Percentiles rank a stretch among this genome's conserved stretches.
Evolutionary conservation across 1,284 basidiomycete species (phyloP).

Genomic region (Austroboletus rostrupii): DNA sequence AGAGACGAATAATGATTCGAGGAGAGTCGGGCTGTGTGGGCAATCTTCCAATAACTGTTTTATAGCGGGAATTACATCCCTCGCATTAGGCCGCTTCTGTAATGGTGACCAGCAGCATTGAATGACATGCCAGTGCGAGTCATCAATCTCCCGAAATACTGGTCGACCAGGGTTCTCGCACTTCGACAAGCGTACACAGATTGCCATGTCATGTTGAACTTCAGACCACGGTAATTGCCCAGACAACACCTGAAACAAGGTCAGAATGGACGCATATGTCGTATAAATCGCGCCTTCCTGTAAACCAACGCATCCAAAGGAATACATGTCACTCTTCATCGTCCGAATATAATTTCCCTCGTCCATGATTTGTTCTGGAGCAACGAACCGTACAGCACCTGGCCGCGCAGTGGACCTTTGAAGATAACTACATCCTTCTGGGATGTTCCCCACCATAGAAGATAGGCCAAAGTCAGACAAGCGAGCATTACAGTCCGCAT

Average conservation of each 20-base stretch:
- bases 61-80: background rate
- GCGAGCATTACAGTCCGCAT: constrained; percentile 5
- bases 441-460: constrained; percentile 2
- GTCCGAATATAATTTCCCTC: background rate
- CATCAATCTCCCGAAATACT: background rate
- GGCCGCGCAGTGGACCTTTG: constrained; percentile 6
- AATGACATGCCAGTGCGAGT: constrained; percentile 4
- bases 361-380: constrained; percentile 5
- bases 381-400: constrained; percentile 10
- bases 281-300: background rate
- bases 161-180: constrained; percentile 5
- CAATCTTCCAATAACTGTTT: background rate
- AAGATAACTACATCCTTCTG: constrained; percentile 6
- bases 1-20: background rate
- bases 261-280: background rate
- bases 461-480: constrained; percentile 4
- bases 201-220: background rate
- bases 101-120: constrained; percentile 3
- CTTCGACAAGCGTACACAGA: background rate
- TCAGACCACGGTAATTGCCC: constrained; percentile 9
- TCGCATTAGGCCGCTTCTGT: background rate
- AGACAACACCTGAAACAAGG: constrained; percentile 3
- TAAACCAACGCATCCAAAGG: constrained; percentile 11
- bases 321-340: constrained; percentile 11
- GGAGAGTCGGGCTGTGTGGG: background rate